These are phyloP conservation scores for Sporopachydermia quercuum DNA, from an alignment of 805 yeast genomes.

Conservation along the genomic window DNA sequence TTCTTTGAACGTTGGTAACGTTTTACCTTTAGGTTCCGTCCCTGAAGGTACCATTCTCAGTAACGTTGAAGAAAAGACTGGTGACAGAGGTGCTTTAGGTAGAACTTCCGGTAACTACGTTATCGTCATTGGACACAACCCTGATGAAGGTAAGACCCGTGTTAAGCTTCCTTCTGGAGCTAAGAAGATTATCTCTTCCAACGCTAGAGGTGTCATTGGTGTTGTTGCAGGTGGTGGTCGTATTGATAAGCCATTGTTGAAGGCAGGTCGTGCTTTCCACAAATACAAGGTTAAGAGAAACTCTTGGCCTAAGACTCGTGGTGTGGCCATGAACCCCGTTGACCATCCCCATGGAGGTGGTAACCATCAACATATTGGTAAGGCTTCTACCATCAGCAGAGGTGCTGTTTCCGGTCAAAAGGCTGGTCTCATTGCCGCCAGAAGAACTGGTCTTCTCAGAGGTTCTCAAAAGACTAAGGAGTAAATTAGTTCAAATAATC, in stretches of 20 bases:
- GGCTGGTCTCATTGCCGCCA: slow-evolving; percentile 99
- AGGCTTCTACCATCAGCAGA: slow-evolving; percentile 98
- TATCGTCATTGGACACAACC: slow-evolving; percentile 98
- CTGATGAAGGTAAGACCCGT: slow-evolving; percentile 98
- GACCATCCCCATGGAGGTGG: slow-evolving; percentile 99
- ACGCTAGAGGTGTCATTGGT: slow-evolving; percentile 99
- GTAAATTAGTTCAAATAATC: slow-evolving; percentile 24
- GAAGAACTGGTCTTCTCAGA: slow-evolving; percentile 99
- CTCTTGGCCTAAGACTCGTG: slow-evolving; percentile 99
- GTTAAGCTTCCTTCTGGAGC: slow-evolving; percentile 99
- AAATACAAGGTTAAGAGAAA: slow-evolving; percentile 98
- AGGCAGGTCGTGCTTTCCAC: slow-evolving; percentile 99
- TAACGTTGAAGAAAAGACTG: slow-evolving; percentile 96
- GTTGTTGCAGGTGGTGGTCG: slow-evolving; percentile 99
- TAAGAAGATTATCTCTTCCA: slow-evolving; percentile 88
- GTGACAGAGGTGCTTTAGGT: slow-evolving; percentile 99
- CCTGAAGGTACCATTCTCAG: slow-evolving; percentile 99
- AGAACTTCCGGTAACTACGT: slow-evolving; percentile 99
- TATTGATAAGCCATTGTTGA: slow-evolving; percentile 97
- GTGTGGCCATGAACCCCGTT: slow-evolving; percentile 99
- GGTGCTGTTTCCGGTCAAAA: slow-evolving; percentile 99
- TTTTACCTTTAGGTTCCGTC: slow-evolving; percentile 89
- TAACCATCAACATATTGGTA: slow-evolving; percentile 99
- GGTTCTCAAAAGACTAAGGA: slow-evolving; percentile 95
- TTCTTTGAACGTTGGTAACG: slow-evolving; percentile 91